These are phyloP conservation scores for Malassezia globosa DNA, from an alignment of 1,284 basidiomycete species.

Conservation along the genomic window DNA sequence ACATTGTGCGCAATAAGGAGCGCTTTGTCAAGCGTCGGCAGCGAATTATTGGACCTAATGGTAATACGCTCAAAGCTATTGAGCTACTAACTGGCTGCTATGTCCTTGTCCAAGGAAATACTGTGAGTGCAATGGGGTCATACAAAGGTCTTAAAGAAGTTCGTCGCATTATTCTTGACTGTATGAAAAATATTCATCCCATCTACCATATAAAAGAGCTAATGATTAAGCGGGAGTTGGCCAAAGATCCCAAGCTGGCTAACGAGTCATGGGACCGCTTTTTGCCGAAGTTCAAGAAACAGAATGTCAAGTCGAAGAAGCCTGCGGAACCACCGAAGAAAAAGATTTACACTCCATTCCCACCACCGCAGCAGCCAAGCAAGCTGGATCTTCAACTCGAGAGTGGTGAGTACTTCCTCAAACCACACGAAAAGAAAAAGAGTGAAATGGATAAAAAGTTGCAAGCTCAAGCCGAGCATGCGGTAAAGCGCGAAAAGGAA, in stretches of 20 bases:
- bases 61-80: conserved; percentile 93
- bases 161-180: conserved; percentile 84
- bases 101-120: conserved; percentile 93
- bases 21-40: conserved; percentile 91
- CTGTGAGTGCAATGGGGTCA: conserved; percentile 92
- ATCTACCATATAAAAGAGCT: conserved; percentile 99
- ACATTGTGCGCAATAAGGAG: conserved; percentile 86
- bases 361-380: conserved; percentile 79
- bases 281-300: conserved; percentile 88
- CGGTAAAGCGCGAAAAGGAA: conserved; percentile 25
- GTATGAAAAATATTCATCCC: conserved; percentile 98
- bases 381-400: conserved; percentile 94
- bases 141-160: conserved; percentile 94
- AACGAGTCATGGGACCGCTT: conserved; percentile 95
- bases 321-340: conserved; percentile 54
- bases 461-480: conserved; percentile 43
- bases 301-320: conserved; percentile 64
- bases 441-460: conserved; percentile 23
- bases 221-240: conserved; percentile 95
- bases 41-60: conserved; percentile 90
- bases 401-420: conserved; percentile 94
- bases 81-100: conserved; percentile 94
- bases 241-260: conserved; percentile 92
- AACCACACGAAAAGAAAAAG: conserved; percentile 63
- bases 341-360: conserved; percentile 98